Base-by-base conservation (phyloP, 495 filamentous ascomycete genomes). In the Podospora didyma region DNA sequence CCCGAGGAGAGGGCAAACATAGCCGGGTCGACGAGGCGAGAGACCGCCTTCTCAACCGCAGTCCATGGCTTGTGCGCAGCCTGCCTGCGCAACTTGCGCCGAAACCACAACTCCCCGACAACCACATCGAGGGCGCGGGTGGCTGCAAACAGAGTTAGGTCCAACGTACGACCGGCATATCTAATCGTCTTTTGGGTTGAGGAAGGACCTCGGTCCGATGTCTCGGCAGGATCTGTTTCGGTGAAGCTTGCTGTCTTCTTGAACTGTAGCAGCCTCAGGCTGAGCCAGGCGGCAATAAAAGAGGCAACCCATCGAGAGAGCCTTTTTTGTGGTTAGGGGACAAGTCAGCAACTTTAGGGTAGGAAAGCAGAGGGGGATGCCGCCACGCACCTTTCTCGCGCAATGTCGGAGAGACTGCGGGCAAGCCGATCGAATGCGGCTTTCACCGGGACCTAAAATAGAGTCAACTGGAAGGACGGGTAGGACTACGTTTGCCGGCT, bases 121-220 rank as follows among this genome's bases (percentile, higher is more conserved):
- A 91, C 56, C 28, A 88, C 82, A 68, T 96, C 90, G 19, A 89
- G 65, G 42, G 92, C 92, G 61, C 90, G 81, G 9, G 84, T 83
- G 44, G 82, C 71, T n/a, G 87, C 82, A 66, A 94, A 93, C 34
- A 96, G 75, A 1, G 92, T 94, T 26, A 96, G 79, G 69, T 96
- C 91, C 64, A 97, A 79, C 11, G 91, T 95, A 53, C 85, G 84
- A 51, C 92, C 92, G 3, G 85, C 89, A 53, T 85, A 73, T 9
- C 71, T 66, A 46, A 67, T 63, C 57, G 71, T 71, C 48, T 62
- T 65, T 20, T 63, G 53, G 46, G 61, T 31, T 2, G 3, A n/a
- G n/a, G n/a, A n/a, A n/a, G 28, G 17, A 16, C 31, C 22, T n/a
- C 22, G 17, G 22, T 24, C 48, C 56, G 51, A 54, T 39, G 55